Evolutionary conservation across 129 eudicot genomes (phyloP), one percentile per base, ranked within the genome.

Genomic region (Flaveria sonorensis): DNA sequence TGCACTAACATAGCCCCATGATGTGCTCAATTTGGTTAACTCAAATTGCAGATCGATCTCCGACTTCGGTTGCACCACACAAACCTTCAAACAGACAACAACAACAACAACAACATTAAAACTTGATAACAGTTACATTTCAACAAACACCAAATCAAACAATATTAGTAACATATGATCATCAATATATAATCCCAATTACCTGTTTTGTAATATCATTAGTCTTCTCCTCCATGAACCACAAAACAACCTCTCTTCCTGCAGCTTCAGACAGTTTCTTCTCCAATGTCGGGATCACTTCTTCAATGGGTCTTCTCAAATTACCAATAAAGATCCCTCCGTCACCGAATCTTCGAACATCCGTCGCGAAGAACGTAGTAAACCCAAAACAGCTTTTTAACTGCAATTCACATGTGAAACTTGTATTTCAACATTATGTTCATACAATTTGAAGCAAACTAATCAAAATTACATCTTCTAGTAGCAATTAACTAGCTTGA

Each of bases 251-350:
- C 40, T 91, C 99, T 82, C 93, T 89, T 70, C 96, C 99, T 6
- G 96, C 96, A 46, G 99, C 99, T 87, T 89, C 97, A 0, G 94
- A 85, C 61, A 95, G 66, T 57, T 95, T 95, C 75, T 83, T 77
- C 86, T 95, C 96, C 77, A 91, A 81, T 56, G 81, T 77, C 10
- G 97, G 99, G 68, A 87, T 89, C 7, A 85, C 96, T 83, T 95
- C 99, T 59, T 95, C 96, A 76, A 95, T 85, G 28, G 99, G 99
- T 67, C 60, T 89, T 73, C 96, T 89, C 87, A 95, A 81, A 70
- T 95, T 95, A 53, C 99, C 99, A 18, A 91, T 85, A 59, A 95
- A 95, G 21, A 95, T 91, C 20, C 97, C 99, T 10, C 99, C 99
- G 62, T 95, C 99, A 12, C 99, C 99, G 68, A 95, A 95, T 87